Percentiles rank a stretch among this genome's conserved stretches.
These are phyloP conservation scores for Colletotrichum eremochloae DNA, from an alignment of 2,329 filamentous ascomycete species.

Conservation along the genomic window DNA sequence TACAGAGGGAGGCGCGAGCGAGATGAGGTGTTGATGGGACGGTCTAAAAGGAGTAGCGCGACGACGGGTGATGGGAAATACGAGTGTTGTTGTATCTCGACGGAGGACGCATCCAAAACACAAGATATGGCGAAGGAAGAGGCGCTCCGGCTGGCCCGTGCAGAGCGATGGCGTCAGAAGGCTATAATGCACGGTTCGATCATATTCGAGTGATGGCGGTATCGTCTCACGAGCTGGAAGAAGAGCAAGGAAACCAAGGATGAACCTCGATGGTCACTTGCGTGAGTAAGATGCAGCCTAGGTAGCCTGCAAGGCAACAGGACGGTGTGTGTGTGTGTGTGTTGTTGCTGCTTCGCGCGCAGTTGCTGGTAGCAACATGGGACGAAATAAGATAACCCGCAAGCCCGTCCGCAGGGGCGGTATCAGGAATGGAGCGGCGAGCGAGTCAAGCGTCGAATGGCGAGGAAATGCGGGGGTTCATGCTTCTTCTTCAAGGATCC, in stretches of 20 bases:
- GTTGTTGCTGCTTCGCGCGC: background rate
- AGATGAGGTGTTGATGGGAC: background rate
- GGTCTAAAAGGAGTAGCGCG: background rate
- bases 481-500: background rate
- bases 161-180: conserved; percentile 37
- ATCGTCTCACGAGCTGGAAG: conserved; percentile 36
- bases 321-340: background rate
- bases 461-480: conserved; percentile 4
- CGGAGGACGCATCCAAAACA: background rate
- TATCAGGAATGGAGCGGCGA: conserved; percentile 17
- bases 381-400: conserved; percentile 24
- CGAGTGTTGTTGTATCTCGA: conserved; percentile 2
- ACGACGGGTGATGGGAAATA: conserved; percentile 8
- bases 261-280: conserved; percentile 23
- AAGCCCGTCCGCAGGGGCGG: background rate
- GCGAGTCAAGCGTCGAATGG: conserved; percentile 28
- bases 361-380: conserved; percentile 6
- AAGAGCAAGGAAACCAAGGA: conserved; percentile 34
- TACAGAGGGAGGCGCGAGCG: background rate
- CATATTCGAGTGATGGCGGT: conserved; percentile 26
- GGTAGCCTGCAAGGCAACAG: too few species aligned
- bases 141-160: conserved; percentile 26
- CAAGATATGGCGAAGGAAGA: background rate
- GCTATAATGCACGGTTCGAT: conserved; percentile 25
- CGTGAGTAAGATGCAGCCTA: too few species aligned